These are phyloP conservation scores for Suhomyces panamericanus DNA, from an alignment of 1,139 yeast species.

Conservation along the genomic window DNA sequence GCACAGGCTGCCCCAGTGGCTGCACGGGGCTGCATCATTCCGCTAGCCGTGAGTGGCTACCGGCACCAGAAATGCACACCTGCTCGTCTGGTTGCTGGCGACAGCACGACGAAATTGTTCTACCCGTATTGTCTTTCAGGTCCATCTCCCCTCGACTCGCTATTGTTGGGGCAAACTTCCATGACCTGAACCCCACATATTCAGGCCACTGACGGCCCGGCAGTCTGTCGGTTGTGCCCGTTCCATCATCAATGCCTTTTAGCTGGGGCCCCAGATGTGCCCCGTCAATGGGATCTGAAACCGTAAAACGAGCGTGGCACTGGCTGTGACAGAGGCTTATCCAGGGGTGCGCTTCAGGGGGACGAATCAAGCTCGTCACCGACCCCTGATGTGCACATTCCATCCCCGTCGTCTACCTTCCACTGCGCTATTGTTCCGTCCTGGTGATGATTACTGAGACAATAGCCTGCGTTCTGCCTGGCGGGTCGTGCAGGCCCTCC, in stretches of 20 bases:
- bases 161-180: neutral
- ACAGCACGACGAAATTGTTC: neutral
- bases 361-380: neutral
- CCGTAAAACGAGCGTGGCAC: neutral
- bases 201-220: too few species aligned
- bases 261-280: too few species aligned
- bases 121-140: neutral
- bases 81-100: neutral
- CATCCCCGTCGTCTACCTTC: conserved; percentile 8
- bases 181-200: neutral
- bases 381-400: conserved; percentile 8
- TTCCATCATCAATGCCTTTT: too few species aligned
- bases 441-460: neutral
- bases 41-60: neutral
- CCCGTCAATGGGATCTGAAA: too few species aligned
- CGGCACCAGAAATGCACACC: neutral
- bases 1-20: neutral
- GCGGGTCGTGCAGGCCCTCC: neutral
- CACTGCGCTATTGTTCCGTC: conserved; percentile 7
- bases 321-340: neutral
- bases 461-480: neutral
- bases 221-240: too few species aligned
- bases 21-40: neutral
- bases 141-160: neutral
- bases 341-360: neutral